Evolutionary conservation across 768 basidiomycete genomes (phyloP), one percentile per base, ranked within the genome.

Genomic region (Asterophora parasitica): DNA sequence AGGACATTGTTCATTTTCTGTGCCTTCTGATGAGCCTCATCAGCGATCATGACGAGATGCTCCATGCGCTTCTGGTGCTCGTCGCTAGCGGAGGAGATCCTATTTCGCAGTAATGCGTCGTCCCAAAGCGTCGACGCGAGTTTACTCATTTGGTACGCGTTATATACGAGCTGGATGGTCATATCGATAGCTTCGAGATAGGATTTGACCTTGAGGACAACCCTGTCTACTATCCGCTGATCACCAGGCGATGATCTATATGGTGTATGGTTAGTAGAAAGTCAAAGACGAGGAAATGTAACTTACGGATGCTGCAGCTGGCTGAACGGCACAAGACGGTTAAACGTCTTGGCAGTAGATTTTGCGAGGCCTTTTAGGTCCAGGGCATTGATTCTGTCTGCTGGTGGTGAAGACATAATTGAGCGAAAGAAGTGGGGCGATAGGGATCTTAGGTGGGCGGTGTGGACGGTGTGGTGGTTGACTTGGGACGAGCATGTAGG

Each of bases 261-360:
- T 35, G 7, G 20, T 10, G 26, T 10, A 30, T 13, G 13, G 51
- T 57, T 11, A n/a, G 17, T 15, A 19, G 23, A 17, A 1, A 9
- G 20, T n/a, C n/a, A n/a, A 40, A 27, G 23, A 43, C 2, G 11
- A 26, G 28, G 20, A 36, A 37, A 12, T 4, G 12, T n/a, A 19
- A 28, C 28, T 41, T 57, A 69, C 64, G 64, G 51, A 13, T 57
- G 57, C 53, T 59, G 60, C 35, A 70, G 53, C 11, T 56, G 59
- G 13, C 60, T 62, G 46, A 68, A 71, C 9, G 68, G 68, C 4
- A 64, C 65, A 13, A 71, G 59, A 7, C 70, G 64, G 42, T 71
- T 67, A n/a, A 70, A 57, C 3, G 67, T 65, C 52, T 70, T 71
- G 26, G 64, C 54, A 1, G 67, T 70, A 8, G 57, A 58, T 35